phyloP scores from a whole-genome alignment of 1,284 basidiomycete genomes.

The Pascua sp. region DNA sequence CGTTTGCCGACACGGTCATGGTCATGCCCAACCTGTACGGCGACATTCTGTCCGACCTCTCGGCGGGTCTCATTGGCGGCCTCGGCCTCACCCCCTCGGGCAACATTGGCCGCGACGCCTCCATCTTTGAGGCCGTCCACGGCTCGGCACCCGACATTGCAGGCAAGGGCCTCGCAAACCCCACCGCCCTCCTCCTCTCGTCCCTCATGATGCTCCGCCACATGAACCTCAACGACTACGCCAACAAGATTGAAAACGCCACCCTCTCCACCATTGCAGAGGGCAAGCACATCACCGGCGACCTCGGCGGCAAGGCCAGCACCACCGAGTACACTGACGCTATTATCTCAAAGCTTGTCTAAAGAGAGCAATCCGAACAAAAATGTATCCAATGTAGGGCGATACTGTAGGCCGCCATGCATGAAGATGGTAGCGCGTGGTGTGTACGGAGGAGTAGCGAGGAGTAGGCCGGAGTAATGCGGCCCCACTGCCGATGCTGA shows the following conservation, averaged over 20 bases:
- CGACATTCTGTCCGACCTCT: constrained; percentile 98
- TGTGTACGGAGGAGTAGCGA: too few relatives aligned
- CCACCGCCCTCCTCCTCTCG: constrained; percentile 89
- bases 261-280: constrained; percentile 86
- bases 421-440: too few relatives aligned
- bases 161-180: constrained; percentile 96
- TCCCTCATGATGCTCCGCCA: constrained; percentile 97
- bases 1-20: constrained; percentile 97
- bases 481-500: too few relatives aligned
- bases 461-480: too few relatives aligned
- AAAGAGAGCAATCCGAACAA: not conserved
- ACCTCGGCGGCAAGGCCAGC: constrained; percentile 83
- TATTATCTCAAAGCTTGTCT: constrained; percentile 59
- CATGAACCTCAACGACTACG: constrained; percentile 86
- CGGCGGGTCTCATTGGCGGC: constrained; percentile 96
- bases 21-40: constrained; percentile 95
- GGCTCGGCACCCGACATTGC: constrained; percentile 72
- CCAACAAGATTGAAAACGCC: constrained; percentile 88
- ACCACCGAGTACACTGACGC: constrained; percentile 84
- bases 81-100: constrained; percentile 96
- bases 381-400: too few relatives aligned
- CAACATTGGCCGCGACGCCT: constrained; percentile 97
- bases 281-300: constrained; percentile 86
- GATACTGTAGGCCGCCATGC: too few relatives aligned
- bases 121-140: constrained; percentile 99